phyloP scores from a whole-genome alignment of 1,139 yeast species.

The Kodamaea sp. region DNA sequence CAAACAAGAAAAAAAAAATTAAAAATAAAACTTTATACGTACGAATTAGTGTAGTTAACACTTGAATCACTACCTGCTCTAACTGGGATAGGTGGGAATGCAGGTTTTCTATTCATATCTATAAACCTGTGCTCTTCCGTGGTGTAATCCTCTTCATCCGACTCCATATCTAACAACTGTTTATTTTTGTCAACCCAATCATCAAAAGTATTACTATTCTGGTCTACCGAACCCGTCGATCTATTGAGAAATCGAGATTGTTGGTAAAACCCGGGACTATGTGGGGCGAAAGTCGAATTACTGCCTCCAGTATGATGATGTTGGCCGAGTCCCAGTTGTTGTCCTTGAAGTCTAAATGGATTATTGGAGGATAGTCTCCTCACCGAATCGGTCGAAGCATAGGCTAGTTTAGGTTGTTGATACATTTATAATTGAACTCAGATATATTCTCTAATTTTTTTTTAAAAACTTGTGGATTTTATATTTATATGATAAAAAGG shows the following conservation, averaged over 20 bases:
- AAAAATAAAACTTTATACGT: constrained; percentile 20
- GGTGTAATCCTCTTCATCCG: constrained; percentile 35
- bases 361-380: constrained; percentile 57
- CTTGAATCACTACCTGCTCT: constrained; percentile 41
- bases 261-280: constrained; percentile 7
- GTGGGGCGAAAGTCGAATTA: constrained; percentile 9
- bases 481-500: too few relatives aligned
- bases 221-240: constrained; percentile 10
- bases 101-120: constrained; percentile 17
- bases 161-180: constrained; percentile 39
- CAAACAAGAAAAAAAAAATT: not conserved
- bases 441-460: too few relatives aligned
- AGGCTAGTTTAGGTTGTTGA: constrained; percentile 37
- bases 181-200: constrained; percentile 52
- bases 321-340: constrained; percentile 8
- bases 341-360: constrained; percentile 45
- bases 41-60: constrained; percentile 34
- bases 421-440: constrained; percentile 24
- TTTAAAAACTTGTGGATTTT: too few relatives aligned
- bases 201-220: constrained; percentile 31
- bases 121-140: constrained; percentile 2
- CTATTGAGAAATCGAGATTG: constrained; percentile 5
- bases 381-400: constrained; percentile 34
- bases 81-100: constrained; percentile 27
- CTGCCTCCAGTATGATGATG: constrained; percentile 2